Base-by-base conservation (phyloP, 2,329 filamentous ascomycete species). In the Ophiostoma ips region DNA sequence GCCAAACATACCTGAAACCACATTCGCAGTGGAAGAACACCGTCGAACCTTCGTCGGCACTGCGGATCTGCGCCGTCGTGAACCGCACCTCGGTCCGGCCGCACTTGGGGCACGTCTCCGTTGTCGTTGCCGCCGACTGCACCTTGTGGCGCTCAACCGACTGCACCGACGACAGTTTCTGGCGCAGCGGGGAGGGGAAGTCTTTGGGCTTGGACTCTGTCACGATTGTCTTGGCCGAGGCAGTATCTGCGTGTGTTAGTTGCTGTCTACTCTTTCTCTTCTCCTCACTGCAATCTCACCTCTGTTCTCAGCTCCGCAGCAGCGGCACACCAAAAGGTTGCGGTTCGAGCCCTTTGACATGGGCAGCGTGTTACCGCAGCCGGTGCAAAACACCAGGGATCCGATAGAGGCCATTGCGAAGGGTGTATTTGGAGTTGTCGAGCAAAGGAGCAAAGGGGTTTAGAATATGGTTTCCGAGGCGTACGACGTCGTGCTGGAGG, bases 41-140 rank as follows among this genome's bases (percentile, higher is more conserved):
- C 1, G 90, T 95, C 56, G 83, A 87, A 54, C 92, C 92, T 77
- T 96, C 90, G 64, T 98, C 92, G 50, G 90, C 92, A 71, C 88
- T 82, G 58, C 90, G 83, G 60, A 95, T 70, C 64, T 98, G 92
- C 53, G 87, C 79, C 3, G 84, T 84, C 46, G 87, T 84, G 64
- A 83, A 96, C 58, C 81, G 84, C 65, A 96, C 87, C 62, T 94
- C 83, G 49, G 80, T 81, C 49, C 80, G 73, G 15, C 83, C 87
- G 64, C 92, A 96, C 60, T 87, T 81, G 43, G 83, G 77, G 63
- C 92, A 96, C 41, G 75, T 79, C 63, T 83, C 73, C 53, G 76
- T 69, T 58, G 76, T 84, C 40, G 63, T 72, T 47, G 81, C 84
- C 62, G 84, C 84, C 38, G 81, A 88, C 61, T 83, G 76, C 58